Conservation (phyloP, 441 rosid species). For the Populus hybrid region DNA sequence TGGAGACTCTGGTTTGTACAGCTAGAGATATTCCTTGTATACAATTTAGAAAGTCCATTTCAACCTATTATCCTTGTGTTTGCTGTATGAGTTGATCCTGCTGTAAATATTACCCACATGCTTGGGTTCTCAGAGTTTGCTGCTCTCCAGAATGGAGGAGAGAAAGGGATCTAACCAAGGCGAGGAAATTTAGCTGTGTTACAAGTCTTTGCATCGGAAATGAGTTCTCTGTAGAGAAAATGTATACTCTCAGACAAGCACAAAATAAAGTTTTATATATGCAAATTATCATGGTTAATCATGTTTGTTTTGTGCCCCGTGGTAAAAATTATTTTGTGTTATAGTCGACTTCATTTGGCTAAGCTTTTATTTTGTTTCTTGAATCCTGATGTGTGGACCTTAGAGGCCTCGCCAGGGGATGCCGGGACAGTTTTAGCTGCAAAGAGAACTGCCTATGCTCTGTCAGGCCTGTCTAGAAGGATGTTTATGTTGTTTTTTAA, state of each 20-base stretch:
- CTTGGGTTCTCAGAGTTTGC: slow-evolving; percentile 13
- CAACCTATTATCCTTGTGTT: background rate
- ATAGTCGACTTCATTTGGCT: background rate
- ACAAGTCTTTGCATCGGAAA: slow-evolving; percentile 18
- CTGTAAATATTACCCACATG: slow-evolving; percentile 28
- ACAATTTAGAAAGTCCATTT: background rate
- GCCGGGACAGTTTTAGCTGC: background rate
- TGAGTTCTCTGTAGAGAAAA: slow-evolving; percentile 11
- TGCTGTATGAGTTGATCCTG: slow-evolving; percentile 7
- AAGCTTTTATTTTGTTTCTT: too few species aligned
- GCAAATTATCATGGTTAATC: background rate
- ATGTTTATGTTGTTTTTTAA: too few species aligned
- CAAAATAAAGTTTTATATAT: slow-evolving; percentile 10
- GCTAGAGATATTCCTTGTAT: slow-evolving; percentile 6
- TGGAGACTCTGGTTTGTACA: slow-evolving; percentile 15
- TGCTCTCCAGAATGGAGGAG: slow-evolving; percentile 17
- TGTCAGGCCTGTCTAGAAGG: too few species aligned
- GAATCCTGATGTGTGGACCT: background rate
- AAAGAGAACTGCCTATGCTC: too few species aligned
- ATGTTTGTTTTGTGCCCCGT: background rate
- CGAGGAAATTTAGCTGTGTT: slow-evolving; percentile 11
- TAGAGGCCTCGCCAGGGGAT: background rate
- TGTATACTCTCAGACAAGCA: slow-evolving; percentile 18
- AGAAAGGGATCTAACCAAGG: slow-evolving; percentile 17
- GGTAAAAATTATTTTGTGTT: background rate